phyloP scores from a whole-genome alignment of 306 rosid genomes.

The Castanea crenata region DNA sequence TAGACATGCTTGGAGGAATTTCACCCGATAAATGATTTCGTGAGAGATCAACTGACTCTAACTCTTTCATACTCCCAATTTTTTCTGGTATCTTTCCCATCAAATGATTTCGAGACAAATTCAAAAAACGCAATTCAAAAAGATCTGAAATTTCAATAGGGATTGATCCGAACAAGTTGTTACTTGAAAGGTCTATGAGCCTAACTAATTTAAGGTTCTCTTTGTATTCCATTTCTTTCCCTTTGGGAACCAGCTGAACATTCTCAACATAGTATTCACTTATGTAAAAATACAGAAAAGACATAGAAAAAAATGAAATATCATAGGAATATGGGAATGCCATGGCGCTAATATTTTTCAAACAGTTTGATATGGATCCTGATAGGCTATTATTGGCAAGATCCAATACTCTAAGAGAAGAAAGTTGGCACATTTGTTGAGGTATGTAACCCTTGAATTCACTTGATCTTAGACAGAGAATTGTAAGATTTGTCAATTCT shows the following conservation, averaged over 20 bases:
- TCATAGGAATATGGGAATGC: no score
- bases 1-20: background rate
- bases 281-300: no score
- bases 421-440: no score
- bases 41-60: background rate
- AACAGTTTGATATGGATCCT: no score
- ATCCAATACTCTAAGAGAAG: no score
- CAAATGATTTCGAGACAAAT: background rate
- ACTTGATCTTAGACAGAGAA: no score
- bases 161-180: background rate
- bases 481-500: no score
- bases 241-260: constrained; percentile 1
- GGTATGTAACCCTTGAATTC: no score
- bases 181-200: background rate
- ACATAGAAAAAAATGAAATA: no score
- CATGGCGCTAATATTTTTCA: no score
- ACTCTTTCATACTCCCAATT: background rate
- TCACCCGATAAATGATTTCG: background rate
- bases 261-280: background rate
- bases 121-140: background rate
- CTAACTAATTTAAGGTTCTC: background rate
- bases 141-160: background rate
- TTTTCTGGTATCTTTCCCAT: background rate
- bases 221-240: no score
- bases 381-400: no score